These are phyloP conservation scores for Cantharellus cinnabarinus DNA, from an alignment of 768 basidiomycete species.

Conservation along the genomic window DNA sequence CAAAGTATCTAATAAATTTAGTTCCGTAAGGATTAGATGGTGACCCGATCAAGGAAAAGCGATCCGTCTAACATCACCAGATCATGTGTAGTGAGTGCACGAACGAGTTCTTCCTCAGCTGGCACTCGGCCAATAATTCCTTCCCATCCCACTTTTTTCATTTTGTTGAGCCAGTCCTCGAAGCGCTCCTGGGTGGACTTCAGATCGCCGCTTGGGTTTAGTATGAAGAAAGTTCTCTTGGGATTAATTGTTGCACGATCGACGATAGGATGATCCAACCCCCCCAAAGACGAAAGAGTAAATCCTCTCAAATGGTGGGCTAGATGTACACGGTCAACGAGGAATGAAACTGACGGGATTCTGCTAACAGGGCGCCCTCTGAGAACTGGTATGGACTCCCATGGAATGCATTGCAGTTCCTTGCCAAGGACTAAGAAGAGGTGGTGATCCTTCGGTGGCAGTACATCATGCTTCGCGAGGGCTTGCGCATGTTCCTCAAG, in stretches of 20 bases:
- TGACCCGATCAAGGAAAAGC: not conserved
- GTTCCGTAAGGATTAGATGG: not conserved
- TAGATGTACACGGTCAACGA: constrained; percentile 60
- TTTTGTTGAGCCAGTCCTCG: constrained; percentile 50
- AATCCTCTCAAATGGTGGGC: constrained; percentile 26
- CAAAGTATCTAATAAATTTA: constrained; percentile 55
- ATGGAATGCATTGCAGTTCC: constrained; percentile 72
- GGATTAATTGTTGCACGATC: constrained; percentile 42
- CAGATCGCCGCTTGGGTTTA: constrained; percentile 89
- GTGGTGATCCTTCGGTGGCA: constrained; percentile 35
- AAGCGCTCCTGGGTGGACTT: constrained; percentile 67
- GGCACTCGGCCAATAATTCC: constrained; percentile 59
- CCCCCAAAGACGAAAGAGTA: constrained; percentile 3
- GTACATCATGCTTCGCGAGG: constrained; percentile 8
- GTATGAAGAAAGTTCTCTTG: constrained; percentile 53
- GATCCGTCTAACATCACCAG: constrained; percentile 49
- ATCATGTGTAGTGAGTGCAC: constrained; percentile 53
- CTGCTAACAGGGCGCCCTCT: constrained; percentile 74
- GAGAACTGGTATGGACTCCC: constrained; percentile 84
- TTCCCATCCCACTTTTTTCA: constrained; percentile 62
- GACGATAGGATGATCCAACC: constrained; percentile 11
- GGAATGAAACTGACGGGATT: constrained; percentile 77
- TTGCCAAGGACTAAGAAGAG: constrained; percentile 80
- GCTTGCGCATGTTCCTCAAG: constrained; percentile 48
- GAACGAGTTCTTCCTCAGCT: constrained; percentile 63